phyloP scores from a whole-genome alignment of 1,284 basidiomycete genomes.

The Pseudozyma flocculosa region DNA sequence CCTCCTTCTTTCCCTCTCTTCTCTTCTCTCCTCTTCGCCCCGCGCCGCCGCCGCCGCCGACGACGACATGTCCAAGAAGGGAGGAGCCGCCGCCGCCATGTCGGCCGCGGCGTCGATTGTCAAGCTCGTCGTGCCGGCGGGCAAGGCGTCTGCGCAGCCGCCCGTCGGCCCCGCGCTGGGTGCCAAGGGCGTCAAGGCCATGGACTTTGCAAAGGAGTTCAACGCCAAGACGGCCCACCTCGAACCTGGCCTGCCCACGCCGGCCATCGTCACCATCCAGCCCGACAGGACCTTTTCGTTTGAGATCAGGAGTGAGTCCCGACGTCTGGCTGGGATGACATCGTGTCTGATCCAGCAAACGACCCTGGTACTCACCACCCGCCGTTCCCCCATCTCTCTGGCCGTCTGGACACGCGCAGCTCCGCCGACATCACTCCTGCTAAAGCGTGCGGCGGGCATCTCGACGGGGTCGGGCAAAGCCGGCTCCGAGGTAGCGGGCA shows the following conservation, averaged over 20 bases:
- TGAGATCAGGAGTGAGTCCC: conserved; percentile 49
- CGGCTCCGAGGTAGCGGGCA: conserved; percentile 74
- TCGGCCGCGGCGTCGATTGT: conserved; percentile 42
- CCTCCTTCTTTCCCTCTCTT: too few species aligned
- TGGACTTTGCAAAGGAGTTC: conserved; percentile 89
- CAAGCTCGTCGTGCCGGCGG: conserved; percentile 82
- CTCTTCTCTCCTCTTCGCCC: background rate
- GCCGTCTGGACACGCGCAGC: too few species aligned
- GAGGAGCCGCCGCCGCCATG: conserved; percentile 39
- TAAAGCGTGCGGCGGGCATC: conserved; percentile 87
- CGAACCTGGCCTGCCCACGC: conserved; percentile 80
- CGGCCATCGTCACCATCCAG: conserved; percentile 86
- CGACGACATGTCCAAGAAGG: conserved; percentile 51
- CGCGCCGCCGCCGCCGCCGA: background rate
- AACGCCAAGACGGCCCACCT: conserved; percentile 77
- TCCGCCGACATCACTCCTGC: conserved; percentile 81
- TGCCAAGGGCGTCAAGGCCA: conserved; percentile 96
- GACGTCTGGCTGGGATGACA: too few species aligned
- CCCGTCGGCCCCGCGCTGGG: conserved; percentile 96
- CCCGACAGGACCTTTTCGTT: conserved; percentile 96
- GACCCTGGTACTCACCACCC: too few species aligned
- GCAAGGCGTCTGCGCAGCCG: conserved; percentile 92
- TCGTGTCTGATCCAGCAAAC: background rate
- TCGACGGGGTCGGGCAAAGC: conserved; percentile 73
- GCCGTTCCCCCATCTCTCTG: too few species aligned